phyloP scores from a whole-genome alignment of 371 early-diverging fungal genomes.

The Lichtheimia ramosa region DNA sequence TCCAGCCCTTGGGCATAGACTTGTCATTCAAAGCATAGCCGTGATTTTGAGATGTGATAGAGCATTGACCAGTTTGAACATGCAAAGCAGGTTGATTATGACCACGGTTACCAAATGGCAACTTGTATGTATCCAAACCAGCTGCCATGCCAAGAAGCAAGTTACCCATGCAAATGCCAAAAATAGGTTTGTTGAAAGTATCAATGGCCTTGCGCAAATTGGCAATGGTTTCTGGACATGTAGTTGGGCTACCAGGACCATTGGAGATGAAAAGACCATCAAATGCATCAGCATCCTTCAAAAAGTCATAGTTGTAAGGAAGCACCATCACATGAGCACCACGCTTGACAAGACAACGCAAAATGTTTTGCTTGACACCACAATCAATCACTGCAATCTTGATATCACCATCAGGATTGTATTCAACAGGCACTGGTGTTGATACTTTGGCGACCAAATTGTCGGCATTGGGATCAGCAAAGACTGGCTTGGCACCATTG shows the following conservation, averaged over 20 bases:
- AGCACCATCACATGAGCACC: constrained; percentile 85
- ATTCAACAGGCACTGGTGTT: constrained; percentile 62
- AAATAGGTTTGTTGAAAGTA: constrained; percentile 79
- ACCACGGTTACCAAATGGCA: constrained; percentile 95
- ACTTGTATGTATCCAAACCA: constrained; percentile 83
- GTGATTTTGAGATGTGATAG: constrained; percentile 96
- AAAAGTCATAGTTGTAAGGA: constrained; percentile 80
- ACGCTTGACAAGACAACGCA: constrained; percentile 78
- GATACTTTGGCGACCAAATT: constrained; percentile 59
- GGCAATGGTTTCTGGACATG: constrained; percentile 64
- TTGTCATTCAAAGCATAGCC: constrained; percentile 87
- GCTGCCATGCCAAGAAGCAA: constrained; percentile 89
- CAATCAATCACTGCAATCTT: constrained; percentile 84
- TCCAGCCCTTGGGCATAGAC: constrained; percentile 70
- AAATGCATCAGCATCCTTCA: constrained; percentile 56
- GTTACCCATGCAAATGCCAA: constrained; percentile 98
- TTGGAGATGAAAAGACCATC: constrained; percentile 94
- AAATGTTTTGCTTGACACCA: constrained; percentile 92
- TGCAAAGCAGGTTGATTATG: constrained; percentile 94
- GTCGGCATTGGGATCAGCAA: constrained; percentile 73
- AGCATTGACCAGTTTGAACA: constrained; percentile 70
- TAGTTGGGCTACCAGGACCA: constrained; percentile 89
- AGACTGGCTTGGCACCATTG: constrained; percentile 38
- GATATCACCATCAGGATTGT: constrained; percentile 75
- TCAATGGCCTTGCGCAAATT: constrained; percentile 67